Evolutionary conservation across 441 rosid species (phyloP), one percentile per base, ranked within the genome.

Genomic region (Jatropha multifida): DNA sequence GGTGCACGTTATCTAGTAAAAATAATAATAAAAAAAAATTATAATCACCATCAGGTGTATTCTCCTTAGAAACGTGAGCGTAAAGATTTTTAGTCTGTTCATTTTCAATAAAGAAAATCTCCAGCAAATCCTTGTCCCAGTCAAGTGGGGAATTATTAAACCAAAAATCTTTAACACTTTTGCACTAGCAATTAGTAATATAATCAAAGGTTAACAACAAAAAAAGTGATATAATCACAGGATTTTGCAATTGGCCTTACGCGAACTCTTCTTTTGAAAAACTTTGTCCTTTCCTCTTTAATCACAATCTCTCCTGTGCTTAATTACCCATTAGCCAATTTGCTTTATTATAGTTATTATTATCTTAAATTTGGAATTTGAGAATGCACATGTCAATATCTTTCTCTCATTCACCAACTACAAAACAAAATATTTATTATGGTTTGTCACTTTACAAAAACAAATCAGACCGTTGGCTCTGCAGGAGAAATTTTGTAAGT

Each of bases 401-500:
- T 4, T 56, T 74, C 65, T 66, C 42, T 74, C 27, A 5, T 74
- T 74, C 77, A 38, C 40, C 56, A 23, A 12, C 55, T 10, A 23
- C 13, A 46, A 67, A 42, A 48, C 13, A 48, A 48, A 48, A 48
- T 32, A 32, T 32, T 32, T 32, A 32, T 32, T 32, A 11, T 48
- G 14, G 0, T 48, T 0, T 11, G 13, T 48, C 51, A 11, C 51
- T 7, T 54, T 18, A 54, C 18, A n/a, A 15, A 15, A 15, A 7
- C n/a, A 54, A 54, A 54, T 54, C n/a, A 5, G 56, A 55, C 27
- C 26, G 9, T 17, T 55, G 60, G 4, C 3, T 0, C 13, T 58
- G 12, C 11, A n/a, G 7, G 10, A 7, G 14, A n/a, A 23, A n/a
- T 23, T 58, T 9, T 27, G 62, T 58, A 7, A 23, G 60, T n/a